These are phyloP conservation scores for Alternaria brassicicola DNA, from an alignment of 2,329 filamentous ascomycete genomes.

Conservation along the genomic window DNA sequence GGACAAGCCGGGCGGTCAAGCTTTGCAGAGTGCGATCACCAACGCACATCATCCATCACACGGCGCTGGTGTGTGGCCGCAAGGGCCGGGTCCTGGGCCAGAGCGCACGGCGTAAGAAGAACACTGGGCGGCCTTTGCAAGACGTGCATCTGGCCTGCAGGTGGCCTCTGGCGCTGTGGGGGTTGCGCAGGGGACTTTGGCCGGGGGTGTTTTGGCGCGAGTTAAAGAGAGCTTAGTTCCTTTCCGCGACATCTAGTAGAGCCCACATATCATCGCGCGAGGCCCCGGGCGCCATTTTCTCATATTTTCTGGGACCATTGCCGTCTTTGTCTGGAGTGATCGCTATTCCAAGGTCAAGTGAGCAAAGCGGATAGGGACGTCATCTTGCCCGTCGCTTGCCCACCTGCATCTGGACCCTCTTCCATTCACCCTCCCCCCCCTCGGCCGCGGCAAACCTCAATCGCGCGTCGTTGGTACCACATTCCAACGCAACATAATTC, in stretches of 20 bases:
- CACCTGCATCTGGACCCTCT: conserved; percentile 1
- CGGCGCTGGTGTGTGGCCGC: not conserved
- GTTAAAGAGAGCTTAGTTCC: conserved; percentile 17
- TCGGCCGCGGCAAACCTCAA: not conserved
- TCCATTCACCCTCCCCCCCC: not conserved
- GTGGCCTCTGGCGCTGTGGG: conserved; percentile 28
- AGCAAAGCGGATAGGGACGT: conserved; percentile 8
- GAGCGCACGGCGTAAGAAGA: conserved; percentile 1
- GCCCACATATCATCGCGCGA: conserved; percentile 21
- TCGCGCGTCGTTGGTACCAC: conserved; percentile 1
- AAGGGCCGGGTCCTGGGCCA: conserved; percentile 7
- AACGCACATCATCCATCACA: conserved; percentile 18
- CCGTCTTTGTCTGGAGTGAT: not conserved
- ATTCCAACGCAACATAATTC: not conserved
- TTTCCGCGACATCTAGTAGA: conserved; percentile 11
- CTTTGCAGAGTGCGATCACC: conserved; percentile 14
- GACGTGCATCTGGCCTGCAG: conserved; percentile 32
- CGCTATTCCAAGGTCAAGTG: not conserved
- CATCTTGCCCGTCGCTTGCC: conserved; percentile 8
- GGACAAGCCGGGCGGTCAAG: conserved; percentile 7
- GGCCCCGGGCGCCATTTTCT: conserved; percentile 1
- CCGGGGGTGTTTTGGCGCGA: conserved; percentile 10
- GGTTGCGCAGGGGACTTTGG: conserved; percentile 22
- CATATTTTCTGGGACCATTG: conserved; percentile 1
- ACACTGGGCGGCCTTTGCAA: conserved; percentile 6